These are phyloP conservation scores for Scalesia atractyloides DNA, from an alignment of 129 eudicot genomes.

Conservation along the genomic window DNA sequence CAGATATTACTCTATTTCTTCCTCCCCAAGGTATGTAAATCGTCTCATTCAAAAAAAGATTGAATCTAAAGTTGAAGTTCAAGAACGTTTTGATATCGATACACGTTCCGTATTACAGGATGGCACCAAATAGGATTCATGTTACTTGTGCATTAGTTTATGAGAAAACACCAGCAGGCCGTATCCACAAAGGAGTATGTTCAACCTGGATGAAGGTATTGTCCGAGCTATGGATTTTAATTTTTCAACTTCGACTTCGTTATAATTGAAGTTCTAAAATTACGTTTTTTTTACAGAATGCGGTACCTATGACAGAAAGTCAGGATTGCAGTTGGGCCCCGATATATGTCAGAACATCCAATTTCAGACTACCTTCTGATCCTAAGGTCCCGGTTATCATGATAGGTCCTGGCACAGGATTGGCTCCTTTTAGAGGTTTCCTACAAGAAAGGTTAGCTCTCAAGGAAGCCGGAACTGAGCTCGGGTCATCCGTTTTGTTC, in stretches of 20 bases:
- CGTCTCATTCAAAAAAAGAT: neutral
- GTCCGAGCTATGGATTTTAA: neutral
- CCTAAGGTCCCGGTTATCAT: constrained; percentile 79
- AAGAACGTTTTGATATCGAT: neutral
- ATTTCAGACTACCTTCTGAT: constrained; percentile 88
- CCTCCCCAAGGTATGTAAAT: constrained; percentile 74
- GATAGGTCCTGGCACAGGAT: constrained; percentile 99
- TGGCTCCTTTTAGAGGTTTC: constrained; percentile 99
- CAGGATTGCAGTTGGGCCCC: constrained; percentile 87
- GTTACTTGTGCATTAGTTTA: constrained; percentile 94
- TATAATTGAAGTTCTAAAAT: neutral
- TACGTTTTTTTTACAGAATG: constrained; percentile 55
- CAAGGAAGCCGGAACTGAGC: constrained; percentile 82
- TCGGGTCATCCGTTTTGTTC: constrained; percentile 74
- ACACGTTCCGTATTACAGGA: constrained; percentile 42
- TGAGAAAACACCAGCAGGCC: constrained; percentile 86
- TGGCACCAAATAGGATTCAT: constrained; percentile 84
- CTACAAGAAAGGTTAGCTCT: constrained; percentile 90
- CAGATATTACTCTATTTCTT: constrained; percentile 94
- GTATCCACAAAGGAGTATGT: constrained; percentile 91
- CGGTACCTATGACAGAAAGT: constrained; percentile 73
- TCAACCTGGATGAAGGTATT: constrained; percentile 99
- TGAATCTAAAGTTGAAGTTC: neutral
- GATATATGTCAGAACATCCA: constrained; percentile 81
- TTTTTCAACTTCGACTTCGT: neutral